These are phyloP conservation scores for Gymnopilus junonius DNA, from an alignment of 768 basidiomycete species.

Conservation along the genomic window DNA sequence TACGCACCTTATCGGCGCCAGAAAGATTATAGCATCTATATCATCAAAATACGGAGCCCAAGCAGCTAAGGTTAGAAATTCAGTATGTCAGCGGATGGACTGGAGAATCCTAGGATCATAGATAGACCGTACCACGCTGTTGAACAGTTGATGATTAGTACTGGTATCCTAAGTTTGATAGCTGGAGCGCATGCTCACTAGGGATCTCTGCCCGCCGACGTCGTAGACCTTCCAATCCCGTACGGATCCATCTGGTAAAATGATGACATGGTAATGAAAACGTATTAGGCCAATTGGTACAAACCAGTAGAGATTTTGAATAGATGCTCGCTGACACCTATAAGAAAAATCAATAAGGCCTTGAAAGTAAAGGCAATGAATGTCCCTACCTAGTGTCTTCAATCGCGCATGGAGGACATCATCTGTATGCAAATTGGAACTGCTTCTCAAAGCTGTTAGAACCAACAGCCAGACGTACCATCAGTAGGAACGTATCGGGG, in stretches of 20 bases:
- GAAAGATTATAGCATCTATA: slow-evolving; percentile 73
- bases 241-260: slow-evolving; percentile 7
- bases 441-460: not conserved
- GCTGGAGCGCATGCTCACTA: slow-evolving; percentile 46
- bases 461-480: slow-evolving; percentile 41
- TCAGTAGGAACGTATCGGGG: slow-evolving; percentile 69
- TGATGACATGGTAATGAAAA: not conserved
- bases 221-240: slow-evolving; percentile 53
- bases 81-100: not conserved
- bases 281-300: slow-evolving; percentile 14
- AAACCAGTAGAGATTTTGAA: slow-evolving; percentile 60
- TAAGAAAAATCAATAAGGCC: not conserved
- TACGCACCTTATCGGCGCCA: slow-evolving; percentile 62
- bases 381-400: slow-evolving; percentile 52
- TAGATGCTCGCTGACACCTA: slow-evolving; percentile 74
- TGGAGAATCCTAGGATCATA: slow-evolving; percentile 2
- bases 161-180: not conserved
- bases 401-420: slow-evolving; percentile 74
- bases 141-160: slow-evolving; percentile 7
- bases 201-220: slow-evolving; percentile 68
- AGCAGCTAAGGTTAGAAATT: slow-evolving; percentile 44
- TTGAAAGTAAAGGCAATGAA: not conserved
- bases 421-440: slow-evolving; percentile 41
- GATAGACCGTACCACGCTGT: slow-evolving; percentile 33
- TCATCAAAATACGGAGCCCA: slow-evolving; percentile 69